Conservation (phyloP, 139 green algal genomes). For the Chlamydomonas sphaeroides region DNA sequence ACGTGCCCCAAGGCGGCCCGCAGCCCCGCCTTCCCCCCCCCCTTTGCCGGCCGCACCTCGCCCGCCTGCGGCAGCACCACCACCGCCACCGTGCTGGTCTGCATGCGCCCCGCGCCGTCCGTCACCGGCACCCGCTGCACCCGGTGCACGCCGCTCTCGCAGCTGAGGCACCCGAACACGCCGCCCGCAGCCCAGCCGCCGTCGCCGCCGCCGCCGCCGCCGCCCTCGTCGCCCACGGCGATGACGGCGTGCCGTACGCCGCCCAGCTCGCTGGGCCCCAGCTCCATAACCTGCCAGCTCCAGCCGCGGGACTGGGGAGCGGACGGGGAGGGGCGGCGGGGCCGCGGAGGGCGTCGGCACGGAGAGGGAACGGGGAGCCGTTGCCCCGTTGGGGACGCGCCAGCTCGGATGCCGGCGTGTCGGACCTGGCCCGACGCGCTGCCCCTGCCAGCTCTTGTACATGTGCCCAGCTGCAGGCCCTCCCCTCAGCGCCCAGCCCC, state of each 20-base stretch:
- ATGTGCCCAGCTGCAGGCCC: too few species aligned
- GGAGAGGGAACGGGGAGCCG: not conserved
- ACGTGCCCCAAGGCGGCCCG: too few species aligned
- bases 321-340: not conserved
- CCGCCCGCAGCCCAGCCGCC: not conserved
- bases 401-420: not conserved
- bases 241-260: conserved; percentile 24
- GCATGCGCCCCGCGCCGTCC: conserved; percentile 86
- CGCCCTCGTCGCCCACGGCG: not conserved
- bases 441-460: not conserved
- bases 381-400: not conserved
- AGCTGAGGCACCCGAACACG: conserved; percentile 70
- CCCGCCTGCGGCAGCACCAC: conserved; percentile 86
- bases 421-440: not conserved
- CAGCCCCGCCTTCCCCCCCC: too few species aligned
- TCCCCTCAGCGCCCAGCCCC: too few species aligned
- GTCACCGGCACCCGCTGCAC: conserved; percentile 94
- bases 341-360: not conserved
- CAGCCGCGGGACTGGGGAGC: conserved; percentile 3
- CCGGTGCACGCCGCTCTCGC: conserved; percentile 92
- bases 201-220: not conserved
- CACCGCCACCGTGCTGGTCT: conserved; percentile 94
- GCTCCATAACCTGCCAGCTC: conserved; percentile 26
- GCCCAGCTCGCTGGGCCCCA: not conserved
- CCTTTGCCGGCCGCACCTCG: too few species aligned